Base-by-base conservation (phyloP, 345 rosid species). In the Citrus unshiu region DNA sequence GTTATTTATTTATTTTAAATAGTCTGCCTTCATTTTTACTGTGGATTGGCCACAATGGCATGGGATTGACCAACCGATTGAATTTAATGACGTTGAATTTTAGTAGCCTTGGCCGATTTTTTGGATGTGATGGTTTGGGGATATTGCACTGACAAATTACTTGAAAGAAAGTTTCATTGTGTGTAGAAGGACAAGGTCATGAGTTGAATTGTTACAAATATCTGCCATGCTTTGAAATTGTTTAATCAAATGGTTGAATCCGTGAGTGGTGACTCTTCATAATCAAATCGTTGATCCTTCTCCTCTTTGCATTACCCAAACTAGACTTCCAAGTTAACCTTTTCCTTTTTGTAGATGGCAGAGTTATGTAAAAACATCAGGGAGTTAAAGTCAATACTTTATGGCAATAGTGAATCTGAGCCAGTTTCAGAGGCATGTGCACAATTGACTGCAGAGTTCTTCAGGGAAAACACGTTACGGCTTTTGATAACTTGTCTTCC, bases 331-430 rank as follows among this genome's bases (percentile, higher is more conserved):
- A 58, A 66, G 34, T 54, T 34, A n/a, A 25, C 13, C 9, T 54
- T 51, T 24, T n/a, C 4, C n/a, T 9, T 43, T 9, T 27, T 16
- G 76, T 79, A 96, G 99, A 91, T 93, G 93, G 90, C 86, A n/a
- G 99, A 97, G 75, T 81, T 97, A 66, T 79, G 86, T 84, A 90
- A 84, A 84, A 91, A 88, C 81, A 82, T 94, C 24, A 88, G 97
- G 88, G 99, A 97, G 72, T 83, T 96, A 83, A 96, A 96, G 86
- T 82, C 87, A 4, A 89, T 94, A 87, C 97, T 96, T 49, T 96
- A 96, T 78, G 99, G 99, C 46, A 85, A 96, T 79, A 94, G 98
- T 73, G 99, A 97, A 80, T 88, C 98, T 18, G 99, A 97, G 88
- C 99, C 99, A 37, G 88, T 97, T 0, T 73, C 98, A 3, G 98